Conservation (phyloP, 2,329 filamentous ascomycete species). For the Alternaria ethzedia region DNA sequence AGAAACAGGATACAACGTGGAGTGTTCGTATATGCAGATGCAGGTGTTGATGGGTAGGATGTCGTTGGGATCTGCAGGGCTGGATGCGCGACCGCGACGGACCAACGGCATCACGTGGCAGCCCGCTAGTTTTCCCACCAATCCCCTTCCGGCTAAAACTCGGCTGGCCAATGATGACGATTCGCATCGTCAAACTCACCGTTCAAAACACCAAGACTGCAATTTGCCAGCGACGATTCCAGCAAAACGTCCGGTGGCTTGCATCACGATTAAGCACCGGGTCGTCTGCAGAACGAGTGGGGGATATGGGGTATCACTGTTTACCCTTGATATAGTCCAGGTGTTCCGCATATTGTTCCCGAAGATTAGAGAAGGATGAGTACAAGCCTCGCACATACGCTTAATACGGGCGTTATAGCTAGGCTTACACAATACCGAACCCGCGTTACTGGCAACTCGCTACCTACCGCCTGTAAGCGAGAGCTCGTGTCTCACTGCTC, state of each 20-base stretch:
- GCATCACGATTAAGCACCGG: constrained; percentile 2
- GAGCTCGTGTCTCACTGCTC: constrained; percentile 13
- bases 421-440: constrained; percentile 14
- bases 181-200: neutral
- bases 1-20: neutral
- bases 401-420: constrained; percentile 22
- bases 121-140: constrained; percentile 17
- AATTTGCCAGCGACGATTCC: constrained; percentile 4
- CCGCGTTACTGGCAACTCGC: constrained; percentile 13
- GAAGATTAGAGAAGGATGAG: neutral
- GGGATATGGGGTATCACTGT: neutral
- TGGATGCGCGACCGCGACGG: neutral
- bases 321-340: constrained; percentile 6
- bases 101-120: constrained; percentile 20
- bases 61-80: constrained; percentile 4
- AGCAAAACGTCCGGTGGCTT: constrained; percentile 6
- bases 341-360: constrained; percentile 2
- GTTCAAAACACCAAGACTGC: constrained; percentile 5
- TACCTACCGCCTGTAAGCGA: constrained; percentile 24
- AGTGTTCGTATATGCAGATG: constrained; percentile 1
- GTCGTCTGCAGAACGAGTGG: neutral
- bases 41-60: constrained; percentile 6
- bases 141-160: constrained; percentile 20
- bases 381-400: constrained; percentile 6
- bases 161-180: constrained; percentile 7